Percentiles rank a stretch among this genome's conserved stretches.
Evolutionary conservation across 306 rosid genomes (phyloP).

Genomic region (Neltuma alba): DNA sequence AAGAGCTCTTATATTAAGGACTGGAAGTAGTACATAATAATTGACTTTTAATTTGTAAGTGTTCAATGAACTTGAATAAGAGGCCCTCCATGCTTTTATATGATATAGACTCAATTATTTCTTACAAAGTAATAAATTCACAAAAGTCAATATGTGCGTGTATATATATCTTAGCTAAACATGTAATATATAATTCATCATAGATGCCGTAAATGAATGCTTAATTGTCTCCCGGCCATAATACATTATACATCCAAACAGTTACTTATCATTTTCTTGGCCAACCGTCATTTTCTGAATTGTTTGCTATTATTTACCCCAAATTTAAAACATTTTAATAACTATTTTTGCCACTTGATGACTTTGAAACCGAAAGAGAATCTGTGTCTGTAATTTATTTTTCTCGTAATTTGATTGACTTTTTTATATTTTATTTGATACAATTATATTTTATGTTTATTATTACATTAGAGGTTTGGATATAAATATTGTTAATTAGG

Average conservation of each 20-base stretch:
- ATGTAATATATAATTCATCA: background rate
- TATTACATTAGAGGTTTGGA: background rate
- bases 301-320: background rate
- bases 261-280: background rate
- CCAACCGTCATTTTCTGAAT: no score
- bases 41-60: background rate
- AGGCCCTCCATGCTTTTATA: background rate
- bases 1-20: no score
- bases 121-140: no score
- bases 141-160: background rate
- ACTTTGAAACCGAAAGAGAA: background rate
- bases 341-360: background rate
- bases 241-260: background rate
- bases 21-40: no score
- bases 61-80: background rate
- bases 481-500: no score
- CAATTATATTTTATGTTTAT: no score
- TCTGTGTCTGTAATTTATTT: background rate
- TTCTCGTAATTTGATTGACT: background rate
- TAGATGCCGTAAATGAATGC: background rate
- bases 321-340: no score
- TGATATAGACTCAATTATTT: no score
- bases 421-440: background rate
- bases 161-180: background rate
- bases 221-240: background rate